Evolutionary conservation across 768 basidiomycete genomes (phyloP), one percentile per base, ranked within the genome.

Genomic region (Leucosporidium scottii): DNA sequence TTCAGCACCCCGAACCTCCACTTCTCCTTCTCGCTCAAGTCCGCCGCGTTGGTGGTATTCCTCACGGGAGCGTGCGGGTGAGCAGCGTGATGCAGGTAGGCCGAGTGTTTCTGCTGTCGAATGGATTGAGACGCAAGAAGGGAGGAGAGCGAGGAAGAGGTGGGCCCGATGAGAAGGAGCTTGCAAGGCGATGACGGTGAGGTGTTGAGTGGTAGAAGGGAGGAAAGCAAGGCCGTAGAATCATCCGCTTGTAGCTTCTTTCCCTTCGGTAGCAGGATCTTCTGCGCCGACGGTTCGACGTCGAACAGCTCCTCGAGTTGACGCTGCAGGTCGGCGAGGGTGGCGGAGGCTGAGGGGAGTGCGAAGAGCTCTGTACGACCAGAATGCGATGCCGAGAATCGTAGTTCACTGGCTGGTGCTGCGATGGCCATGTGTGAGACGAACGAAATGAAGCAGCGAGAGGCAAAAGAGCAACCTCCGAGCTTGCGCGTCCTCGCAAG

Each of bases 131-230:
- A 34, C 2, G 53, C 59, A 10, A 50, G 31, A 30, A 71, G 60
- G 21, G 65, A 51, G 15, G 66, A 53, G 36, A 71, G 59, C 0
- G 30, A 49, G 15, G 28, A 47, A 0, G 27, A 23, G 12, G 48
- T 54, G 15, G 70, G 55, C 15, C 71, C 74, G 50, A 74, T 56
- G 10, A 74, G 56, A 17, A 74, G 63, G 18, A 73, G 62, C 53
- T 73, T 73, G 61, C 61, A 3, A 3, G 65, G 64, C 27, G 58
- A 28, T 17, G 23, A 36, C 31, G 62, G 3, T 20, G 59, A 12
- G 39, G 54, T 49, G 4, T 20, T 18, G 4, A 28, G 10, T 12
- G 36, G 25, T 12, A 25, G 48, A 54, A 61, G 36, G 10, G 36
- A 13, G 56, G 34, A 34, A n/a, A 36, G 56, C 30, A 27, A 60